Evolutionary conservation across 2,329 filamentous ascomycete species (phyloP).

Genomic region (Simplicillium sp.): DNA sequence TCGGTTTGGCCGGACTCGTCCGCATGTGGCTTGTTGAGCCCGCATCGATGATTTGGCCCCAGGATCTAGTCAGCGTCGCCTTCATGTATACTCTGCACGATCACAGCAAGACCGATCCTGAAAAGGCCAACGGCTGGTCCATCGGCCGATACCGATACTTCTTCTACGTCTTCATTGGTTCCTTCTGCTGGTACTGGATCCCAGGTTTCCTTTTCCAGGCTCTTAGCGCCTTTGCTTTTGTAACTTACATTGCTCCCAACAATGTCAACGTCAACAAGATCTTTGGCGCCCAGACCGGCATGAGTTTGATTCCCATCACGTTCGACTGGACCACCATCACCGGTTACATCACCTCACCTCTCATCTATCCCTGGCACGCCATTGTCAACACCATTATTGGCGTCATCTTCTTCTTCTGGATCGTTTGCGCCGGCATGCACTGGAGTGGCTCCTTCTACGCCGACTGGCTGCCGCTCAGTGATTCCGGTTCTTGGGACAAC

Average conservation of each 20-base stretch:
- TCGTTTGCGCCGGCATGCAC: conserved; percentile 35
- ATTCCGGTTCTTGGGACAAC: conserved; percentile 46
- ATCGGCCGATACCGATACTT: conserved; percentile 38
- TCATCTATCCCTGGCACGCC: conserved; percentile 30
- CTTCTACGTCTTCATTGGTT: conserved; percentile 27
- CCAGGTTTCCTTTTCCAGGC: conserved; percentile 39
- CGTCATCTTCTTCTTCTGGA: conserved; percentile 29
- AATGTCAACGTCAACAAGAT: conserved; percentile 45
- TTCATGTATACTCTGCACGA: conserved; percentile 36
- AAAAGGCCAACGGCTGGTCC: conserved; percentile 31
- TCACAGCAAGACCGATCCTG: conserved; percentile 28
- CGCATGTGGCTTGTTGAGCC: conserved; percentile 48
- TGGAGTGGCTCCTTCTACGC: conserved; percentile 36
- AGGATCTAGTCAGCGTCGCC: conserved; percentile 34
- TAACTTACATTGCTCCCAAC: conserved; percentile 44
- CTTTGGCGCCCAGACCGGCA: conserved; percentile 42
- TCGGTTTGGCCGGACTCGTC: conserved; percentile 32
- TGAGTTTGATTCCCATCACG: conserved; percentile 43
- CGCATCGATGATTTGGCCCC: conserved; percentile 54
- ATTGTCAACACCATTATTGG: conserved; percentile 36
- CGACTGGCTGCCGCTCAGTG: conserved; percentile 45
- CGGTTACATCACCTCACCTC: conserved; percentile 30
- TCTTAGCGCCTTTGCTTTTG: conserved; percentile 45
- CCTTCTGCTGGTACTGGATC: conserved; percentile 44
- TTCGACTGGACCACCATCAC: conserved; percentile 35